phyloP scores from a whole-genome alignment of 176 grass and related monocot species.

The Carex parvula region DNA sequence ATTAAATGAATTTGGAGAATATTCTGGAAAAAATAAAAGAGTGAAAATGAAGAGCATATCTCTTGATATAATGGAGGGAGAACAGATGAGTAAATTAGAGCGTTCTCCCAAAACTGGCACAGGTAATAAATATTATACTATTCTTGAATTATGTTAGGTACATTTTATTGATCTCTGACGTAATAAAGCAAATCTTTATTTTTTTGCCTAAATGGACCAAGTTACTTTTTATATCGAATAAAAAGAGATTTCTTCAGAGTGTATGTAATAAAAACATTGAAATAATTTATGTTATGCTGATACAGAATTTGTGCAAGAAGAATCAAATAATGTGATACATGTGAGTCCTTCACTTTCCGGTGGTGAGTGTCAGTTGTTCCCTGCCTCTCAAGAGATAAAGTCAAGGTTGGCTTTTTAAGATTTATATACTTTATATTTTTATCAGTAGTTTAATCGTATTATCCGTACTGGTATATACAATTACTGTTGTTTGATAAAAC shows the following conservation, averaged over 20 bases:
- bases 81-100: neutral
- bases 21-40: slow-evolving; percentile 17
- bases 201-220: neutral
- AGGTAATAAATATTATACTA: slow-evolving; percentile 4
- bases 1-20: slow-evolving; percentile 6
- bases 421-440: slow-evolving; percentile 13
- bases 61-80: slow-evolving; percentile 16
- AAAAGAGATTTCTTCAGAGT: neutral
- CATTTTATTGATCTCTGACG: neutral
- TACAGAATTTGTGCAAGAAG: slow-evolving; percentile 21
- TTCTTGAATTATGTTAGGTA: slow-evolving; percentile 9
- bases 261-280: neutral
- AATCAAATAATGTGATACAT: slow-evolving; percentile 13
- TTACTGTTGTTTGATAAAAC: slow-evolving; percentile 1
- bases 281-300: neutral
- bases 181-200: neutral
- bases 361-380: neutral
- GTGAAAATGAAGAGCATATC: slow-evolving; percentile 24
- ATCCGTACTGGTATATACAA: neutral
- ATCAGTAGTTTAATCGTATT: slow-evolving; percentile 14
- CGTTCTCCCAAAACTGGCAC: neutral
- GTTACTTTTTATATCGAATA: neutral
- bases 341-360: neutral
- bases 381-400: slow-evolving; percentile 19
- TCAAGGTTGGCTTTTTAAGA: slow-evolving; percentile 27